phyloP scores from a whole-genome alignment of 2,329 filamentous ascomycete species.

The Drechmeria coniospora region DNA sequence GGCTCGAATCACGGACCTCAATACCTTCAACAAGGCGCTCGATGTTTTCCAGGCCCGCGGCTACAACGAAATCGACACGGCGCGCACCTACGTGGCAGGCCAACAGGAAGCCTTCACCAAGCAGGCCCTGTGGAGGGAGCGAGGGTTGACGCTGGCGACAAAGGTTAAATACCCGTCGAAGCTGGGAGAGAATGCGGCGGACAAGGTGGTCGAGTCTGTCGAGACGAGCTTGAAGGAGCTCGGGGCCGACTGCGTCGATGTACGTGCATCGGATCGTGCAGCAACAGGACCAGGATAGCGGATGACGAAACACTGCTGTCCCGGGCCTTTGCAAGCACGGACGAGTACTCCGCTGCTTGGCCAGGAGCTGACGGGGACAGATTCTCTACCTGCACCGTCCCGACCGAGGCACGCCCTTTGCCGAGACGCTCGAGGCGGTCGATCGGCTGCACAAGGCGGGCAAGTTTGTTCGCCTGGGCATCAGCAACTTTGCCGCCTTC shows the following conservation, averaged over 20 bases:
- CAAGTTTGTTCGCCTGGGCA: slow-evolving; percentile 66
- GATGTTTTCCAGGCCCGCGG: slow-evolving; percentile 64
- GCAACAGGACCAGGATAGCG: no score
- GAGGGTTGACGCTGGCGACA: slow-evolving; percentile 63
- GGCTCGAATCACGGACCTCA: slow-evolving; percentile 52
- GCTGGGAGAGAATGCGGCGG: slow-evolving; percentile 44
- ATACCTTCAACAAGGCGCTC: slow-evolving; percentile 56
- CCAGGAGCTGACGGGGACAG: slow-evolving; percentile 6
- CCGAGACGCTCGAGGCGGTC: slow-evolving; percentile 61
- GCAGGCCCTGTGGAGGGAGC: slow-evolving; percentile 62
- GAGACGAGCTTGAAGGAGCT: slow-evolving; percentile 57
- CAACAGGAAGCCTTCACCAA: slow-evolving; percentile 67
- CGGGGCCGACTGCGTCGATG: slow-evolving; percentile 56
- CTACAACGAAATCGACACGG: slow-evolving; percentile 77
- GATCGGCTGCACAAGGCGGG: slow-evolving; percentile 74
- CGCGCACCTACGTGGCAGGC: slow-evolving; percentile 55
- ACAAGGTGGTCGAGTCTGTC: slow-evolving; percentile 48
- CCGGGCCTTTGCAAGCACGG: no score
- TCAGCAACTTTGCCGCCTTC: slow-evolving; percentile 76
- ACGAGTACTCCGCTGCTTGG: not conserved
- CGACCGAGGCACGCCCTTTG: slow-evolving; percentile 55
- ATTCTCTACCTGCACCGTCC: slow-evolving; percentile 23
- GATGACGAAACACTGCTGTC: no score
- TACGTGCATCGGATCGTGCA: slow-evolving; percentile 19
- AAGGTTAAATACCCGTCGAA: slow-evolving; percentile 52